These are phyloP conservation scores for Aureobasidium pullulans DNA, from an alignment of 2,329 filamentous ascomycete species.

Conservation along the genomic window DNA sequence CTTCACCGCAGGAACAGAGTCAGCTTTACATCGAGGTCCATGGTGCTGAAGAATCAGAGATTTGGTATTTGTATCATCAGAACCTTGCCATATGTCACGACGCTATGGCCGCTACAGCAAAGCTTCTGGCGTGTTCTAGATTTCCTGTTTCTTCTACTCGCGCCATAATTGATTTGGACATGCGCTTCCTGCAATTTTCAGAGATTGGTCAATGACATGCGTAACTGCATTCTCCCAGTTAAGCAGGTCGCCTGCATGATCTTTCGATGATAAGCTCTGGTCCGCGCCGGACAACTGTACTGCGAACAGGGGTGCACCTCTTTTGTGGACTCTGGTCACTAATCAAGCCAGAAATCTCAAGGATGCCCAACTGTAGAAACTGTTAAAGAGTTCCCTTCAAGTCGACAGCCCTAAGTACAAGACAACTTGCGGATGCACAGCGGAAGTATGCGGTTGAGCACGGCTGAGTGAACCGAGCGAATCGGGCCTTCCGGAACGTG, in stretches of 20 bases:
- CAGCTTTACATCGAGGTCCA: neutral
- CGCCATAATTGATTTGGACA: neutral
- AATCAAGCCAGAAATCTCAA: neutral
- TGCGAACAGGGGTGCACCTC: neutral
- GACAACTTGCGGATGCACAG: neutral
- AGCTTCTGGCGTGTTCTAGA: conserved; percentile 8
- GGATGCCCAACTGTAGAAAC: neutral
- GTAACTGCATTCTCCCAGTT: neutral
- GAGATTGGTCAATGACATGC: neutral
- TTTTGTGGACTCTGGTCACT: neutral
- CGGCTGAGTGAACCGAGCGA: conserved; percentile 7
- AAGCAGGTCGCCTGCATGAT: neutral
- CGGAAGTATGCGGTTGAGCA: neutral
- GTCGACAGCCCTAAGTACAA: neutral
- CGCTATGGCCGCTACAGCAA: neutral
- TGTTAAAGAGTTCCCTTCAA: neutral
- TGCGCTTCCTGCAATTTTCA: neutral
- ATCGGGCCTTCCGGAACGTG: conserved; percentile 9
- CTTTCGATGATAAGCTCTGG: neutral
- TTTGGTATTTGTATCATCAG: neutral
- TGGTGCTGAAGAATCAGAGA: neutral
- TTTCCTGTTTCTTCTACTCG: neutral
- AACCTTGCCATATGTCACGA: neutral
- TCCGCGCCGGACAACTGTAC: neutral
- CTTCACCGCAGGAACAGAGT: neutral